Percentiles rank a stretch among this genome's conserved stretches.
These are phyloP conservation scores for Phoenix roebelenii DNA, from an alignment of 176 grass and related monocot genomes.

Conservation along the genomic window DNA sequence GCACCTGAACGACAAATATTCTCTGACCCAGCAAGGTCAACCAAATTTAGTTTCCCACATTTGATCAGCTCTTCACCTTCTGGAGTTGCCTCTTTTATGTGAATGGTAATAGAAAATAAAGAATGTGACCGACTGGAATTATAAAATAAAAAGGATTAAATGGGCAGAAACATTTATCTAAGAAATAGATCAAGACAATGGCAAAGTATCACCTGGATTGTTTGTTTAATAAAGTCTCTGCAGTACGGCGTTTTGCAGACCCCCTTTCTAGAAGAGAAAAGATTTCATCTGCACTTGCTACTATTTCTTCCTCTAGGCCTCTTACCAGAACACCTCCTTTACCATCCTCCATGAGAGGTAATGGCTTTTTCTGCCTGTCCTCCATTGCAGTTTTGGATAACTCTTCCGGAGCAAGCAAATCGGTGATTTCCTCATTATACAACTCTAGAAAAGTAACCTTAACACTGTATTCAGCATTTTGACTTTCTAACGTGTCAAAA, in stretches of 20 bases:
- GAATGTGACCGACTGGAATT: constrained; percentile 91
- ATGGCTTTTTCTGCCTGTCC: constrained; percentile 70
- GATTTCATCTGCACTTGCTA: constrained; percentile 71
- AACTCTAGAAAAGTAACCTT: constrained; percentile 96
- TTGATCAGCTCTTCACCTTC: constrained; percentile 99
- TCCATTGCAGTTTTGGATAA: constrained; percentile 62
- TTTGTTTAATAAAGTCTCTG: constrained; percentile 92
- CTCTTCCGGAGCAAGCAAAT: constrained; percentile 92
- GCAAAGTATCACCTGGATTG: constrained; percentile 69
- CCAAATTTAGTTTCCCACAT: constrained; percentile 90
- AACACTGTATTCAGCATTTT: constrained; percentile 96
- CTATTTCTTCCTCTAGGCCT: constrained; percentile 96
- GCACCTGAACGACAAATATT: constrained; percentile 98
- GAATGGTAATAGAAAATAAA: constrained; percentile 95
- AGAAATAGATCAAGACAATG: neutral
- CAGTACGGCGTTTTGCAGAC: constrained; percentile 85
- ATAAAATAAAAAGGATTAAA: neutral
- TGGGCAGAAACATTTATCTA: no score
- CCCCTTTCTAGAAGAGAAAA: constrained; percentile 94
- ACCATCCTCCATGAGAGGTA: constrained; percentile 97
- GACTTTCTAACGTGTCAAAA: constrained; percentile 81
- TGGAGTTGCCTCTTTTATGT: constrained; percentile 97
- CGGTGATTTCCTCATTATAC: constrained; percentile 97
- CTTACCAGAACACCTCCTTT: constrained; percentile 95
- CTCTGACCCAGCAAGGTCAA: constrained; percentile 93